phyloP scores from a whole-genome alignment of 345 rosid species.

The Cardamine resedifolia region DNA sequence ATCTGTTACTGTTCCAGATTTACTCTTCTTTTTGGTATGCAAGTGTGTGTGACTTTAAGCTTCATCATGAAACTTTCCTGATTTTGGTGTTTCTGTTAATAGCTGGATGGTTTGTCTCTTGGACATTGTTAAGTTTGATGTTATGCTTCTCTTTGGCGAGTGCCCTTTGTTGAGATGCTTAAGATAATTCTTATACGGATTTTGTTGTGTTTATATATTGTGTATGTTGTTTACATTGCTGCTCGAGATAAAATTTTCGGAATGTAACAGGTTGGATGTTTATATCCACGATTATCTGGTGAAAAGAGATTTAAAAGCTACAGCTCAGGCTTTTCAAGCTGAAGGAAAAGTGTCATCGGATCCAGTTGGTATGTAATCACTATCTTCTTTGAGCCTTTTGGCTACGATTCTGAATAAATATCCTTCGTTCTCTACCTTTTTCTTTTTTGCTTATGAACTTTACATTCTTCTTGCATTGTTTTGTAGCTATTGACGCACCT shows the following conservation, averaged over 20 bases:
- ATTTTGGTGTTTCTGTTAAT: slow-evolving; percentile 3
- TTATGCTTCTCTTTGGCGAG: neutral
- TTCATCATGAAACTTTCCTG: slow-evolving; percentile 1
- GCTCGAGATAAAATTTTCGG: neutral
- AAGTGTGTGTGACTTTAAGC: slow-evolving; percentile 2
- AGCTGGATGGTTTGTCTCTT: slow-evolving; percentile 16
- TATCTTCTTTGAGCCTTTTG: slow-evolving; percentile 9
- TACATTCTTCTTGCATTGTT: slow-evolving; percentile 23
- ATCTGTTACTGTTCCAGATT: slow-evolving; percentile 1
- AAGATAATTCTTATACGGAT: neutral
- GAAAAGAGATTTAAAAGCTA: slow-evolving; percentile 89
- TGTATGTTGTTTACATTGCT: neutral
- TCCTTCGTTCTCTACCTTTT: neutral
- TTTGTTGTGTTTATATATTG: slow-evolving; percentile 1
- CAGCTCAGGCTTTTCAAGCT: slow-evolving; percentile 97
- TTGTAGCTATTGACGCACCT: slow-evolving; percentile 95
- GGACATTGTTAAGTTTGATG: slow-evolving; percentile 7
- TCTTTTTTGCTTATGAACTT: neutral
- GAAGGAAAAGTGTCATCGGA: slow-evolving; percentile 98
- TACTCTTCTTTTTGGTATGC: slow-evolving; percentile 23
- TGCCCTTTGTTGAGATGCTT: neutral
- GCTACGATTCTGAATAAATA: neutral
- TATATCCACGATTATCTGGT: slow-evolving; percentile 96
- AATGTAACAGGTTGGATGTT: slow-evolving; percentile 80
- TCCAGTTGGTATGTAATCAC: slow-evolving; percentile 78